These are phyloP conservation scores for Tarenaya hassleriana DNA, from an alignment of 345 rosid species.

Conservation along the genomic window DNA sequence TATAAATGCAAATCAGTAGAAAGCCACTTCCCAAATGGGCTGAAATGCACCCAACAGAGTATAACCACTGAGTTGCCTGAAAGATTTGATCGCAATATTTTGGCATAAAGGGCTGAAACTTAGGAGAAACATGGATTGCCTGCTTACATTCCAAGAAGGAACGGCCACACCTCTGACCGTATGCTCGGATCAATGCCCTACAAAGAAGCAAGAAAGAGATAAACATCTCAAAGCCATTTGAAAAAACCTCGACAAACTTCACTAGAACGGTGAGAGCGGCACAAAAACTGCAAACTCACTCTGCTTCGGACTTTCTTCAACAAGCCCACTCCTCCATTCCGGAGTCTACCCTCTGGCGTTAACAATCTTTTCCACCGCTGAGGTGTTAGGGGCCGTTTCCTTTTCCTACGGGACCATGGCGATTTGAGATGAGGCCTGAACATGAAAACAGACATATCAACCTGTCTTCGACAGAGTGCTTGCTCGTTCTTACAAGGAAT, in stretches of 20 bases:
- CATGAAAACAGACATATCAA: neutral
- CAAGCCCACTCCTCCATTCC: conserved; percentile 67
- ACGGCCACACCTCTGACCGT: conserved; percentile 92
- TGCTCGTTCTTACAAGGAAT: conserved; percentile 1
- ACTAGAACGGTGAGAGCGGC: neutral
- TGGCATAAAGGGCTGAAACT: neutral
- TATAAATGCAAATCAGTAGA: neutral
- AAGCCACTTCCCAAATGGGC: neutral
- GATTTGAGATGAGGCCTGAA: conserved; percentile 68
- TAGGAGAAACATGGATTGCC: conserved; percentile 8
- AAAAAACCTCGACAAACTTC: conserved; percentile 8
- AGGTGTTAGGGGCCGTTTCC: conserved; percentile 62
- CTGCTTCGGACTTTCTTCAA: conserved; percentile 86
- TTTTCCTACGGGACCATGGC: conserved; percentile 82
- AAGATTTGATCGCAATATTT: conserved; percentile 1
- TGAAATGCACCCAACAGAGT: neutral
- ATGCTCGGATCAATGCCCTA: conserved; percentile 91
- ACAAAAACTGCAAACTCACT: conserved; percentile 44
- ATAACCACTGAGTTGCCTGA: neutral
- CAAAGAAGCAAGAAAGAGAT: conserved; percentile 21
- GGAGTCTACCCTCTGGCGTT: conserved; percentile 63
- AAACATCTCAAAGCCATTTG: conserved; percentile 9
- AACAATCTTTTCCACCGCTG: conserved; percentile 71
- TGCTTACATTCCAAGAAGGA: conserved; percentile 97
- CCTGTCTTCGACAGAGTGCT: neutral